Evolutionary conservation across 2,329 filamentous ascomycete genomes (phyloP).

Genomic region (Chalaropsis thielavioides): DNA sequence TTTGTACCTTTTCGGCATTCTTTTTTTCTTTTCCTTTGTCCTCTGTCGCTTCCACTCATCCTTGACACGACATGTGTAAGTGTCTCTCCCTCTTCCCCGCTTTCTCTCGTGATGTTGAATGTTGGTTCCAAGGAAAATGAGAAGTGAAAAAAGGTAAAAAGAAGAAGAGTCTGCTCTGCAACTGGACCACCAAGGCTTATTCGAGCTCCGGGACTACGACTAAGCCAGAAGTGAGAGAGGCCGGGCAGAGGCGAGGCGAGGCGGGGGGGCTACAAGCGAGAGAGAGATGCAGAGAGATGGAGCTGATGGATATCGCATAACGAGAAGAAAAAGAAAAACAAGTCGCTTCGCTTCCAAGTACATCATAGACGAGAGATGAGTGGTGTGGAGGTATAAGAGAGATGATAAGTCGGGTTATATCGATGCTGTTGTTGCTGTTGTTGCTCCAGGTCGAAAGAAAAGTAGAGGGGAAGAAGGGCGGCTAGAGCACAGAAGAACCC

Average conservation of each 20-base stretch:
- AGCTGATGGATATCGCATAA: not conserved
- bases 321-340: constrained; percentile 1
- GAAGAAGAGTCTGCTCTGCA: too few species aligned
- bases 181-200: too few species aligned
- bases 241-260: too few species aligned
- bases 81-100: not conserved
- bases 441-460: not conserved
- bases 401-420: not conserved
- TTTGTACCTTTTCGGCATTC: too few species aligned
- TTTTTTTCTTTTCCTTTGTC: too few species aligned
- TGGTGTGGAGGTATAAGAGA: not conserved
- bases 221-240: too few species aligned
- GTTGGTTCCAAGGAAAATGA: not conserved
- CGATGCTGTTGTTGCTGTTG: not conserved
- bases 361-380: not conserved
- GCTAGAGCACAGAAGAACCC: too few species aligned
- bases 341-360: constrained; percentile 4
- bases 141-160: not conserved
- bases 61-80: too few species aligned
- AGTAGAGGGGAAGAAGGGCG: not conserved
- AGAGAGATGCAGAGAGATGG: too few species aligned
- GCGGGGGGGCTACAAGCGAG: too few species aligned
- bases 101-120: too few species aligned
- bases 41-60: not conserved
- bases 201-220: too few species aligned